Percentiles rank a stretch among this genome's conserved stretches.
Conservation (phyloP, 116 monocot species). For the Dioscorea cayenensis region DNA sequence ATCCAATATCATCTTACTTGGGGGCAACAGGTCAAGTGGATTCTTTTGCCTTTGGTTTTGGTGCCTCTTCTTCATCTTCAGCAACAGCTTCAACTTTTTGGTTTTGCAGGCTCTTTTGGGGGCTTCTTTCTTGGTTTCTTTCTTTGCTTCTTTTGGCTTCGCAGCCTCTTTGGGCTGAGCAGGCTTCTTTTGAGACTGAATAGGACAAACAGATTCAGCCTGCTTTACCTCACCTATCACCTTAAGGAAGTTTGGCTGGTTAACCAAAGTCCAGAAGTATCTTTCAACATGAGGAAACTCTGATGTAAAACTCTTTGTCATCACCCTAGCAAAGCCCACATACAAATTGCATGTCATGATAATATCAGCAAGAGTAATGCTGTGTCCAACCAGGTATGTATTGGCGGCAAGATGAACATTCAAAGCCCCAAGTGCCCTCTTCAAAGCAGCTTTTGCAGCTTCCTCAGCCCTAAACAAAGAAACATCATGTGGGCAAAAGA, state of each 20-base stretch:
- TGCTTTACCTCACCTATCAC: slow-evolving; percentile 68
- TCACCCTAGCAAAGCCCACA: slow-evolving; percentile 34
- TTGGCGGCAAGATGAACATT: slow-evolving; percentile 60
- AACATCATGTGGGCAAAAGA: background rate
- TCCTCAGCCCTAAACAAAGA: slow-evolving; percentile 64
- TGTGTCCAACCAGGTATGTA: slow-evolving; percentile 78
- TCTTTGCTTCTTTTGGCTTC: slow-evolving; percentile 39
- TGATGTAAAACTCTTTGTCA: slow-evolving; percentile 79
- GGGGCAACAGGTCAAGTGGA: slow-evolving; percentile 82
- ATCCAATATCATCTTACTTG: slow-evolving; percentile 93
- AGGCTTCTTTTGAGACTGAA: slow-evolving; percentile 32
- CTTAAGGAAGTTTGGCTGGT: slow-evolving; percentile 71
- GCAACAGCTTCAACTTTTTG: slow-evolving; percentile 30
- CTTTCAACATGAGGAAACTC: slow-evolving; percentile 89
- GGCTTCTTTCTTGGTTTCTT: too few relatives aligned
- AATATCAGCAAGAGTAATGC: slow-evolving; percentile 80
- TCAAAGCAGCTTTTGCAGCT: slow-evolving; percentile 48
- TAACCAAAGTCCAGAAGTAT: slow-evolving; percentile 87
- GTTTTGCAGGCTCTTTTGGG: slow-evolving; percentile 31
- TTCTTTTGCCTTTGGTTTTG: slow-evolving; percentile 86
- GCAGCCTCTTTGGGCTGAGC: slow-evolving; percentile 38
- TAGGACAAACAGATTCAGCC: slow-evolving; percentile 49
- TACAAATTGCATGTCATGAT: slow-evolving; percentile 65
- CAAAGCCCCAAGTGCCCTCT: slow-evolving; percentile 55
- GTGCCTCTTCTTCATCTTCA: slow-evolving; percentile 66